Evolutionary conservation across 73 alveolate species (phyloP), one percentile per base, ranked within the genome.

Genomic region (Symbiodinium pilosum): DNA sequence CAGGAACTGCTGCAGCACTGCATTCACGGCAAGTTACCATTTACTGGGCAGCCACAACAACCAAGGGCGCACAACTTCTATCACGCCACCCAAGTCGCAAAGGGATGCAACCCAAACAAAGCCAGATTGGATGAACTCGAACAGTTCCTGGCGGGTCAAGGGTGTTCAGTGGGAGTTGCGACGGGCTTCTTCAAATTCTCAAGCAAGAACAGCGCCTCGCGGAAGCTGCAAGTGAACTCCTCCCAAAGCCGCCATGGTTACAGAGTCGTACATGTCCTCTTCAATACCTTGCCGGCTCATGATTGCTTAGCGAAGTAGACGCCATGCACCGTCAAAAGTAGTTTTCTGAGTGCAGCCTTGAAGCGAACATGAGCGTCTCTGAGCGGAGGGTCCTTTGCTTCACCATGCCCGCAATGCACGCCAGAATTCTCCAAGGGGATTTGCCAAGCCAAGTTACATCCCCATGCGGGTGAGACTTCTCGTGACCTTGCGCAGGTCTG

Each of bases 201-300:
- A 47, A 6, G 14, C 14, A 47, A 14, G 59, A 6, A 47, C 12
- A 14, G 89, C 7, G 41, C 87, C 97, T 69, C 88, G 38, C 11
- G 97, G 97, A 38, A 91, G 81, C 11, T 91, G 73, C 87, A 91
- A 43, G 52, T 68, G 81, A 26, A 91, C 97, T 6, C 97, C 97
- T 1, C 97, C 97, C 54, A 91, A 91, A 43, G 89, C 87, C n/a
- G 97, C 97, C 87, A 91, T 69, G 32, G 97, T 69, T 26, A 91
- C 97, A 24, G 97, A 59, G 32, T 91, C 97, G 75, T 91, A 91
- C 97, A 88, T 88, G 95, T 88, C 95, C 30, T 88, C 95, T 36
- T 88, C 71, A 42, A 64, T 30, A n/a, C 43, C 95, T 88, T 30
- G 30, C 40, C 20, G 14, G 3, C 26, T 12, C n/a, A 44, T 30